A percentile compares a stretch with the other conserved stretches of the same genome.
phyloP scores from a whole-genome alignment of 305 asterid genomes.

The Solanum aculeatissimum region DNA sequence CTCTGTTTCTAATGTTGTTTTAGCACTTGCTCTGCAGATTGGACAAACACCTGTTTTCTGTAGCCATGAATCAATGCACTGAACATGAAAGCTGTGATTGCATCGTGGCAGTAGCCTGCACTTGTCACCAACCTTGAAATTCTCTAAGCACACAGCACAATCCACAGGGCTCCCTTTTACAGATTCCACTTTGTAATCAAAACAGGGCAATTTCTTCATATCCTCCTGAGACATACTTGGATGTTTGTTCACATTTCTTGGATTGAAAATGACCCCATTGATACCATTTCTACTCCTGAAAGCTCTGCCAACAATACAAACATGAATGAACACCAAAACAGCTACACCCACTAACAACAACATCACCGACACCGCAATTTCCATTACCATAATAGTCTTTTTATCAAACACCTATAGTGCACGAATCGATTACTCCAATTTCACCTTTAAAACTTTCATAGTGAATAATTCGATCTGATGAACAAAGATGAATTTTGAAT shows the following conservation, averaged over 20 bases:
- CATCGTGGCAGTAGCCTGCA: slow-evolving; percentile 50
- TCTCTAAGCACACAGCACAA: slow-evolving; percentile 61
- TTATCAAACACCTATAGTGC: neutral
- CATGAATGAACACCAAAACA: slow-evolving; percentile 9
- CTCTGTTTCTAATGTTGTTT: neutral
- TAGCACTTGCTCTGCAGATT: slow-evolving; percentile 39
- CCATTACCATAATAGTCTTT: slow-evolving; percentile 11
- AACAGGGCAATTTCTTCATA: slow-evolving; percentile 16
- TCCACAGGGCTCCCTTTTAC: slow-evolving; percentile 9
- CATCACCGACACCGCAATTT: slow-evolving; percentile 10
- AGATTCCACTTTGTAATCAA: slow-evolving; percentile 18
- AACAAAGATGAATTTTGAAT: neutral
- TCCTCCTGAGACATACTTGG: slow-evolving; percentile 16
- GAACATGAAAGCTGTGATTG: slow-evolving; percentile 42
- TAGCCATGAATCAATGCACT: slow-evolving; percentile 62
- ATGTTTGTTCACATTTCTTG: neutral
- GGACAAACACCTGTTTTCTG: slow-evolving; percentile 48
- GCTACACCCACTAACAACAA: slow-evolving; percentile 11
- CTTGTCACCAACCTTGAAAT: slow-evolving; percentile 38
- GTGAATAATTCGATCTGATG: neutral
- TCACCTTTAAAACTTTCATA: neutral
- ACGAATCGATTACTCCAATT: neutral
- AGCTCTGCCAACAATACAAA: slow-evolving; percentile 15
- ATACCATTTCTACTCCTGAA: neutral
- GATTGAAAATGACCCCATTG: neutral